phyloP scores from a whole-genome alignment of 2,329 filamentous ascomycete genomes.

The Talaromyces sp. region DNA sequence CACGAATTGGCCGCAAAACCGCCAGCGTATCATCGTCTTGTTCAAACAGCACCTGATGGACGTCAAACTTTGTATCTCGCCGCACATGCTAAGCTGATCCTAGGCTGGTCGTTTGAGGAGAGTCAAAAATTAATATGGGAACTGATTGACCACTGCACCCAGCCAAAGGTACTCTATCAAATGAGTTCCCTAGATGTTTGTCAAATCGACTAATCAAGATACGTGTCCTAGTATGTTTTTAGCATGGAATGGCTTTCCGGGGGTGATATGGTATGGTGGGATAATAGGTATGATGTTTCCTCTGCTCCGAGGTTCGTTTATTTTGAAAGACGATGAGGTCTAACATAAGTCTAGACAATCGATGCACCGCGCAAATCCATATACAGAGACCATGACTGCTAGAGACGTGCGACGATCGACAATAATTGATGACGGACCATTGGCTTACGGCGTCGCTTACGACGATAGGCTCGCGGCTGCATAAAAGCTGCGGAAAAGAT shows the following conservation, averaged over 20 bases:
- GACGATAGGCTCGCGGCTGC: slow-evolving; percentile 8
- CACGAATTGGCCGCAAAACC: slow-evolving; percentile 26
- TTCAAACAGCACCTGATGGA: slow-evolving; percentile 26
- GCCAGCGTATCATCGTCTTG: slow-evolving; percentile 25
- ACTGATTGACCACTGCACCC: slow-evolving; percentile 26
- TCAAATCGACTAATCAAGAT: not conserved
- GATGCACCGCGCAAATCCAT: slow-evolving; percentile 30
- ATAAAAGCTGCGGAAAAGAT: not conserved
- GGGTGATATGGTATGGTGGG: slow-evolving; percentile 31
- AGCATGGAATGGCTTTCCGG: slow-evolving; percentile 26
- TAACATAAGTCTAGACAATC: slow-evolving; percentile 21
- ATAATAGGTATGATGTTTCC: slow-evolving; percentile 22
- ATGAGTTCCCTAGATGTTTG: not conserved
- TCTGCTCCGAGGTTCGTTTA: not conserved
- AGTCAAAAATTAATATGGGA: slow-evolving; percentile 29
- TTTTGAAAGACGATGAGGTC: not conserved
- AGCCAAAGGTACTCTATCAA: slow-evolving; percentile 20
- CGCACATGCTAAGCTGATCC: slow-evolving; percentile 26
- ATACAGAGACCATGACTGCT: slow-evolving; percentile 25
- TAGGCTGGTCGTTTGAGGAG: slow-evolving; percentile 22
- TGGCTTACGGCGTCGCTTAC: slow-evolving; percentile 25
- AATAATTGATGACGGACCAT: slow-evolving; percentile 27
- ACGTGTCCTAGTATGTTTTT: slow-evolving; percentile 25
- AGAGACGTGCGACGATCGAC: slow-evolving; percentile 28
- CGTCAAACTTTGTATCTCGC: slow-evolving; percentile 26